Percentiles rank a stretch among this genome's conserved stretches.
phyloP scores from a whole-genome alignment of 2,329 filamentous ascomycete genomes.

The Ceratocystis destructans region DNA sequence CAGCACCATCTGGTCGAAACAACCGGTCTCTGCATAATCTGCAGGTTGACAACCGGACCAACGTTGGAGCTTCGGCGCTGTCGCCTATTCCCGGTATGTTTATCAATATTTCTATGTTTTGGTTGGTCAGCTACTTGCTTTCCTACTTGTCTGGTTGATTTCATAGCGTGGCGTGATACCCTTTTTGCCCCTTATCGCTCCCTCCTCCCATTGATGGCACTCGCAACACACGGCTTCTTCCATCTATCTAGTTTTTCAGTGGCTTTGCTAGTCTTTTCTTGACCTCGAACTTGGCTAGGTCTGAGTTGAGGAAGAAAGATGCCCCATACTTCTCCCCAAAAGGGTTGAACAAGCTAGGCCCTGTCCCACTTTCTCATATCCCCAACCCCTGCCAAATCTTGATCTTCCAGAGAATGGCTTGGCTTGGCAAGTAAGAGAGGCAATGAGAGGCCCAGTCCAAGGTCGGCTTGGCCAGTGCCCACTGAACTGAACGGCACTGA shows the following conservation, averaged over 20 bases:
- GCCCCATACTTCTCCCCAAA: neutral
- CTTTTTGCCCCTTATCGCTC: neutral
- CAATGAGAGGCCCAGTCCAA: neutral
- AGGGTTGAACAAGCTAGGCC: conserved; percentile 23
- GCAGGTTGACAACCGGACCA: conserved; percentile 13
- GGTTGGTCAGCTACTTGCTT: neutral
- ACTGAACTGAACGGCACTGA: neutral
- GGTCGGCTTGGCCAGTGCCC: conserved; percentile 1
- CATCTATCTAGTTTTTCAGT: neutral
- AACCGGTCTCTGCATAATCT: conserved; percentile 16
- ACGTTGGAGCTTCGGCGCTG: conserved; percentile 12
- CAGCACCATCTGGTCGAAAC: conserved; percentile 24
- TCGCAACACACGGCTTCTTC: neutral
- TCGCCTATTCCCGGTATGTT: conserved; percentile 18
- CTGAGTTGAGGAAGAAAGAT: conserved; percentile 3
- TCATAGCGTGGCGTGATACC: neutral
- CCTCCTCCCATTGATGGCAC: neutral
- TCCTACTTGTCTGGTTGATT: neutral
- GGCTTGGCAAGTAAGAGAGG: conserved; percentile 12
- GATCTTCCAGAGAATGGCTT: conserved; percentile 13
- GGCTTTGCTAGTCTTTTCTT: neutral
- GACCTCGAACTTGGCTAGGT: neutral
- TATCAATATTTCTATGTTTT: neutral
- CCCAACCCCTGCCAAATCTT: conserved; percentile 12
- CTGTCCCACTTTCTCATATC: conserved; percentile 13